Evolutionary conservation across 495 filamentous ascomycete species (phyloP), one percentile per base, ranked within the genome.

Genomic region (Jackrogersella minutella): DNA sequence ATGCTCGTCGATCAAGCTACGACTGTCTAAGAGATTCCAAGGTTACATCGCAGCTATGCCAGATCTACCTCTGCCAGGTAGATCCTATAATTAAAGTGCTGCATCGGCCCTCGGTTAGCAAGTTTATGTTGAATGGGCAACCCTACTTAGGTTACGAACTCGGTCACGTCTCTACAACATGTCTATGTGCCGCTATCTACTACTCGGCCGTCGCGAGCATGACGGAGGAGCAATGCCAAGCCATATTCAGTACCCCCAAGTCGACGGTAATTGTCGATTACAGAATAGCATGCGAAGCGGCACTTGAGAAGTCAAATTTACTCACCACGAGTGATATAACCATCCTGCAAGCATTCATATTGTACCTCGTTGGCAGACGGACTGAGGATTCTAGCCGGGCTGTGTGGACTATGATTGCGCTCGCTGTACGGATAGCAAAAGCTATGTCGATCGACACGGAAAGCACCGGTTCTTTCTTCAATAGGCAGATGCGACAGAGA

Each of bases 41-140:
- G 22, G 1, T 52, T 28, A 37, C 44, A 13, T 17, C 51, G 11
- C 50, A 68, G 22, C 44, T 69, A 28, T 69, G 65, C 30, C 46
- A 69, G 11, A 24, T 69, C n/a, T 69, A 64, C 53, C 60, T 69
- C 6, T 14, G 16, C 0, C 46, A 69, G 14, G 65, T 69, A 5
- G 65, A 69, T 17, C 65, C 60, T 8, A 34, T 69, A 24, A 47
- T 64, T 30, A 64, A 64, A 26, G 6, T 69, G 6, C 47, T 69
- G 0, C 65, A 64, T 33, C 59, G 65, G n/a, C 65, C 60, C 1
- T 64, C 59, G 0, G 13, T 69, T 3, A 58, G 55, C 24, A 69
- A 49, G 3, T 59, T 41, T 3, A 64, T 69, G 65, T 14, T 64
- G 43, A 10, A 41, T 2, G 59, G 55, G 0, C 34, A 58, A 14